phyloP scores from a whole-genome alignment of 129 eudicot species.

The Arctium lappa region DNA sequence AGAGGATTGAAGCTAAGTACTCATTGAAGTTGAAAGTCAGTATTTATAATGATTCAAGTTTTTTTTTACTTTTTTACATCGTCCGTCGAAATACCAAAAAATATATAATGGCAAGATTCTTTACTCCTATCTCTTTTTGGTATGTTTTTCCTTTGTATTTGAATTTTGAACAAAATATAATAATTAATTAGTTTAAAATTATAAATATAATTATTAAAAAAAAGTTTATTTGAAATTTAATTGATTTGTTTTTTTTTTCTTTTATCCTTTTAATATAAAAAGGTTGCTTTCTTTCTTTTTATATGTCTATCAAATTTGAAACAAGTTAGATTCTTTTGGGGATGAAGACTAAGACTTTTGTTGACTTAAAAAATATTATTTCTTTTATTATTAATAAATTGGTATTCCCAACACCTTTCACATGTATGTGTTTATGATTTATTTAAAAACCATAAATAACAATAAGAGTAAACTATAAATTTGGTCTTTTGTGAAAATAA shows the following conservation, averaged over 20 bases:
- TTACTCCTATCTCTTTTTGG: background rate
- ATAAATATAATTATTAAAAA: background rate
- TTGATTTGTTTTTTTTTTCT: background rate
- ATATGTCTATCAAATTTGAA: slow-evolving; percentile 18
- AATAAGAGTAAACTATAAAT: too few species aligned
- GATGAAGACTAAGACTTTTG: slow-evolving; percentile 26
- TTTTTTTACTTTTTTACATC: too few species aligned
- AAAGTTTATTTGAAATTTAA: background rate
- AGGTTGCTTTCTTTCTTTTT: slow-evolving; percentile 22
- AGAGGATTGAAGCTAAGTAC: too few species aligned
- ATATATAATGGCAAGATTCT: too few species aligned
- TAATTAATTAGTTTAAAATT: background rate
- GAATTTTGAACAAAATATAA: background rate
- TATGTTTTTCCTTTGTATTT: background rate
- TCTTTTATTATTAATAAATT: slow-evolving; percentile 3
- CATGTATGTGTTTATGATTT: background rate
- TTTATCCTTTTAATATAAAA: background rate
- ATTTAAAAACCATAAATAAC: too few species aligned
- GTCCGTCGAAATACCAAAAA: too few species aligned
- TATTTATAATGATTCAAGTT: too few species aligned
- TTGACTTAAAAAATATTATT: background rate
- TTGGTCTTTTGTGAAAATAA: too few species aligned
- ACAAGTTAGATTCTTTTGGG: slow-evolving; percentile 28
- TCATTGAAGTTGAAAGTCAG: too few species aligned
- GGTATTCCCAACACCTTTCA: slow-evolving; percentile 16